phyloP scores from a whole-genome alignment of 2,329 filamentous ascomycete species.

The Aspergillus calidoustus region DNA sequence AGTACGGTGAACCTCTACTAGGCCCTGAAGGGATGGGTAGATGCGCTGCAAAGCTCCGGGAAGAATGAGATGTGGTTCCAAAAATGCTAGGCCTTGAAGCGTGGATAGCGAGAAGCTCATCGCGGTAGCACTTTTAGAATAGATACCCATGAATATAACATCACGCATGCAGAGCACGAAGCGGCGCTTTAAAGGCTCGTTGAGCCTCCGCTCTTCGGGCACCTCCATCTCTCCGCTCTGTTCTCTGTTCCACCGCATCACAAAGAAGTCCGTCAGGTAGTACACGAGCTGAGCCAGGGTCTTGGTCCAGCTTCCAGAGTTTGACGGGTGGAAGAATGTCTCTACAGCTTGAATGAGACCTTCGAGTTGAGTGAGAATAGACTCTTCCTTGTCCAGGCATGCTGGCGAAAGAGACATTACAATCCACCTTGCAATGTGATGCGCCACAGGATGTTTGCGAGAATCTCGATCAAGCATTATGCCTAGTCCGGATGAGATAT shows the following conservation, averaged over 20 bases:
- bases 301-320: conserved; percentile 89
- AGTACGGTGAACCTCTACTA: conserved; percentile 96
- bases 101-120: conserved; percentile 91
- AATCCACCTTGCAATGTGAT: conserved; percentile 91
- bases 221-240: conserved; percentile 89
- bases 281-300: conserved; percentile 88
- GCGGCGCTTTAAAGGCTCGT: conserved; percentile 77
- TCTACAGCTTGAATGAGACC: conserved; percentile 93
- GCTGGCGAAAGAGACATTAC: conserved; percentile 89
- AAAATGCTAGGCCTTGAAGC: conserved; percentile 83
- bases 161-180: conserved; percentile 90
- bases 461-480: conserved; percentile 89
- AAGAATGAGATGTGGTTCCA: conserved; percentile 89
- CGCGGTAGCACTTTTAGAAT: conserved; percentile 89
- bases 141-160: conserved; percentile 97
- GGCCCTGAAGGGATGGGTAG: conserved; percentile 92
- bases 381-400: conserved; percentile 76
- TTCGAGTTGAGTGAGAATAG: conserved; percentile 82
- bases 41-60: conserved; percentile 94
- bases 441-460: conserved; percentile 88
- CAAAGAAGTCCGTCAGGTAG: conserved; percentile 93
- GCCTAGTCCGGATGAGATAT: conserved; percentile 80
- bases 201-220: conserved; percentile 78
- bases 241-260: conserved; percentile 96
- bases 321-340: conserved; percentile 98